Evolutionary conservation across 495 filamentous ascomycete species (phyloP), one percentile per base, ranked within the genome.

Genomic region (Lepidopterella palustris): DNA sequence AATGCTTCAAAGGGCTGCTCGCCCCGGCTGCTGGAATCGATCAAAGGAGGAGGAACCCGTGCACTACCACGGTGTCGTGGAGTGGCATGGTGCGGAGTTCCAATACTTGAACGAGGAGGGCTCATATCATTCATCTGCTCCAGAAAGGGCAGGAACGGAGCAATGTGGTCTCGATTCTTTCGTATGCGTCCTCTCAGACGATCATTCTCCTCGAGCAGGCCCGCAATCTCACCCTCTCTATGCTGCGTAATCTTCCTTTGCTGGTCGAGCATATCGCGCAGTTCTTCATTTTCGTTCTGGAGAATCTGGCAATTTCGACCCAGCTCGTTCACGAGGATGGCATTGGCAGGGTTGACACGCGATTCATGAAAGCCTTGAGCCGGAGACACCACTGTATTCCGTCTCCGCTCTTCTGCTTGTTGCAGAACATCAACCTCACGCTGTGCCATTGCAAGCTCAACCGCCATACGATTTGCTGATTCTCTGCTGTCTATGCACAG

Each of bases 371-470:
- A 29, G 66, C 69, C 67, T 78, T 79, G 25, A 80, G 68, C 61
- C 78, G 80, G 75, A 13, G 71, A 55, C 11, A 32, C 50, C 48
- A 65, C 55, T 4, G 26, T 59, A 31, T 18, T 62, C 29, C 65
- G 63, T 11, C 66, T 63, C 40, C 55, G 52, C 51, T 70, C 61
- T 40, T 71, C 70, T 23, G 71, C 65, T 50, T 77, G 80, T 62
- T 90, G 88, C 21, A 98, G 74, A 9, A 92, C 89, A 59, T 96
- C 87, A 5, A 96, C 87, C 71, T 98, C 95, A 29, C 88, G 81
- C 57, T 87, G 84, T n/a, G 87, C 87, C 76, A 97, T 90, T 50
- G 95, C 88, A 58, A 95, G 89, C 73, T 98, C 93, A 10, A 97
- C 93, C 32, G 84, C 88, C 58, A 92, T 89, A 35, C 91, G 83